These are phyloP conservation scores for Echria macrotheca DNA, from an alignment of 495 filamentous ascomycete genomes.

Conservation along the genomic window DNA sequence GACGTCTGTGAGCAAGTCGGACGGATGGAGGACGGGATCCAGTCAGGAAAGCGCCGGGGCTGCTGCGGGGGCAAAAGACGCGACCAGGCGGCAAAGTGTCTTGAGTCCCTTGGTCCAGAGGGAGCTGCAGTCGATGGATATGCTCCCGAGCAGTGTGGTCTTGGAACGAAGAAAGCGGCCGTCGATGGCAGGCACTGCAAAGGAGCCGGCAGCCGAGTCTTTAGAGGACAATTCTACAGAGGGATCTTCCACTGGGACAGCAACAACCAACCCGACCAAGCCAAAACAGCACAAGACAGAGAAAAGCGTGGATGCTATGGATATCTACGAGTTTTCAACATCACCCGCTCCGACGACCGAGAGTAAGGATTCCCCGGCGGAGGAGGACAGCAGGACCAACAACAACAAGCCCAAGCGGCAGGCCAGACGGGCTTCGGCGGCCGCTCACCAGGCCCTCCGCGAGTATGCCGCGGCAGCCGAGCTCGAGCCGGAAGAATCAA, in stretches of 20 bases:
- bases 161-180: slow-evolving; percentile 29
- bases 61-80: background rate
- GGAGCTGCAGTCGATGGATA: background rate
- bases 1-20: slow-evolving; percentile 12
- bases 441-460: slow-evolving; percentile 7
- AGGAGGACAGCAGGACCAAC: too few species aligned
- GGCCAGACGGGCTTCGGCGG: slow-evolving; percentile 5
- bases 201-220: slow-evolving; percentile 11
- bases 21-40: background rate
- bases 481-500: background rate
- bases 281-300: background rate
- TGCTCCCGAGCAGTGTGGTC: slow-evolving; percentile 25
- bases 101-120: slow-evolving; percentile 20
- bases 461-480: background rate
- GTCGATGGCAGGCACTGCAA: slow-evolving; percentile 16
- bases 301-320: slow-evolving; percentile 4
- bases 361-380: background rate
- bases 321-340: slow-evolving; percentile 36
- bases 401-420: slow-evolving; percentile 1
- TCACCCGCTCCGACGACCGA: slow-evolving; percentile 17
- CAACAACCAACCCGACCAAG: background rate
- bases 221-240: background rate
- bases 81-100: background rate
- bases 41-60: background rate
- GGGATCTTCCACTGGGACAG: background rate